Conservation (phyloP, 148 eudicot genomes). For the Cornus florida region DNA sequence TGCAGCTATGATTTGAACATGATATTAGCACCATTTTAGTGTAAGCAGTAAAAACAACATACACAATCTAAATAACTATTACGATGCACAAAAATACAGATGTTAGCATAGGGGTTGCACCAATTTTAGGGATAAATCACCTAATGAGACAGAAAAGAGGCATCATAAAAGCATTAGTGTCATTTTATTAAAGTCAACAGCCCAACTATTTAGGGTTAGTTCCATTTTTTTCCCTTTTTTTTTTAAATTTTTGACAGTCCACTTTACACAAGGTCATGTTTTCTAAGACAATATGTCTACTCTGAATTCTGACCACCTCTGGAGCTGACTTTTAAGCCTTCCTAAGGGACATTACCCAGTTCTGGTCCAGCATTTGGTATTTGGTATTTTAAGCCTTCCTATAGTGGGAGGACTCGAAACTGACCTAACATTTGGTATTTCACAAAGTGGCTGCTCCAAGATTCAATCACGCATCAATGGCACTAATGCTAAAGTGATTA, state of each 20-base stretch:
- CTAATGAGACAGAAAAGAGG: not conserved
- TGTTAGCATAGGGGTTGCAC: not conserved
- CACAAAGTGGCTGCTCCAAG: too few relatives aligned
- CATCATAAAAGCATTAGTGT: not conserved
- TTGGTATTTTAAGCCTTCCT: too few relatives aligned
- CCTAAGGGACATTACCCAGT: too few relatives aligned
- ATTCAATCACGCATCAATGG: too few relatives aligned
- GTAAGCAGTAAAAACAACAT: conserved; percentile 1
- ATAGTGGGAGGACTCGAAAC: too few relatives aligned
- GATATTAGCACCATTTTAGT: not conserved
- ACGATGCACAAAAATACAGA: not conserved
- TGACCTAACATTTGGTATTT: too few relatives aligned
- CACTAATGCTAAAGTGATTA: too few relatives aligned
- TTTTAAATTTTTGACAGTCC: not conserved
- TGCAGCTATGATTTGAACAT: not conserved
- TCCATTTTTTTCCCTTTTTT: not conserved
- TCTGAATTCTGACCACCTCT: too few relatives aligned
- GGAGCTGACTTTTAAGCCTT: too few relatives aligned
- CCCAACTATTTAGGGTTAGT: not conserved
- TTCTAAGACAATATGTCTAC: not conserved
- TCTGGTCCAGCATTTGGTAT: too few relatives aligned
- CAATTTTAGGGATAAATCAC: conserved; percentile 2
- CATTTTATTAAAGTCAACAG: not conserved
- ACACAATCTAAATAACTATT: not conserved
- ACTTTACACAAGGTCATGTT: conserved; percentile 6